Conservation (phyloP, 2,329 filamentous ascomycete genomes). For the Fusarium sp. region DNA sequence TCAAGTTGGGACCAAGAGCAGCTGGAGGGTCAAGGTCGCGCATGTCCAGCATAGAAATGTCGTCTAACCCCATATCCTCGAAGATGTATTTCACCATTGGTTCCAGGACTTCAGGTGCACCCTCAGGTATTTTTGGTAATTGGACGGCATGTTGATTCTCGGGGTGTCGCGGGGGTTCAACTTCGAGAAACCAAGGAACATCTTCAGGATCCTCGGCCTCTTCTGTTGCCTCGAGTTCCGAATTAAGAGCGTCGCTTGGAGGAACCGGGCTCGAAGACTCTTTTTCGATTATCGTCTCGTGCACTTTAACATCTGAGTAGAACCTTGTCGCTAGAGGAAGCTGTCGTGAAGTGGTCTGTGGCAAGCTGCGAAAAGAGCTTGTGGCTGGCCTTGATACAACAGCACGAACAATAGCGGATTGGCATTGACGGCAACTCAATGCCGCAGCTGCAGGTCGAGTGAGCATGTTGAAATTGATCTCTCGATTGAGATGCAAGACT, state of each 20-base stretch:
- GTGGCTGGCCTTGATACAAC: constrained; percentile 36
- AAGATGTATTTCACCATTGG: constrained; percentile 81
- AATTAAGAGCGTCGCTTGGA: constrained; percentile 14
- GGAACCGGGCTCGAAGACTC: constrained; percentile 19
- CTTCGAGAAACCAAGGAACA: constrained; percentile 87
- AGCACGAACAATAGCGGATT: constrained; percentile 43
- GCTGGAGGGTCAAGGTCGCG: constrained; percentile 85
- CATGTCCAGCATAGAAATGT: constrained; percentile 81
- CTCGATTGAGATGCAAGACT: not conserved
- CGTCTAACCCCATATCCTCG: constrained; percentile 85
- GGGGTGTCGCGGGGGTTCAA: constrained; percentile 65
- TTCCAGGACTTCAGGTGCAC: constrained; percentile 74
- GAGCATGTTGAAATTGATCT: constrained; percentile 38
- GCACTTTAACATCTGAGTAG: constrained; percentile 31
- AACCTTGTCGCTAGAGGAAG: constrained; percentile 36
- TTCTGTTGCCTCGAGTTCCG: constrained; percentile 45
- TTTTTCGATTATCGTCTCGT: constrained; percentile 25
- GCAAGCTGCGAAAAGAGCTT: constrained; percentile 35
- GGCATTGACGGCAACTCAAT: constrained; percentile 45
- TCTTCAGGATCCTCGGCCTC: constrained; percentile 45
- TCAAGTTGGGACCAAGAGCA: constrained; percentile 83
- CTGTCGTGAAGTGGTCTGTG: constrained; percentile 25
- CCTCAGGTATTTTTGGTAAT: constrained; percentile 66
- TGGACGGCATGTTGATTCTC: constrained; percentile 56
- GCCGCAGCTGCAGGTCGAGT: constrained; percentile 42